Conservation (phyloP, 2,329 filamentous ascomycete genomes). For the Pseudogymnoascus sp. region DNA sequence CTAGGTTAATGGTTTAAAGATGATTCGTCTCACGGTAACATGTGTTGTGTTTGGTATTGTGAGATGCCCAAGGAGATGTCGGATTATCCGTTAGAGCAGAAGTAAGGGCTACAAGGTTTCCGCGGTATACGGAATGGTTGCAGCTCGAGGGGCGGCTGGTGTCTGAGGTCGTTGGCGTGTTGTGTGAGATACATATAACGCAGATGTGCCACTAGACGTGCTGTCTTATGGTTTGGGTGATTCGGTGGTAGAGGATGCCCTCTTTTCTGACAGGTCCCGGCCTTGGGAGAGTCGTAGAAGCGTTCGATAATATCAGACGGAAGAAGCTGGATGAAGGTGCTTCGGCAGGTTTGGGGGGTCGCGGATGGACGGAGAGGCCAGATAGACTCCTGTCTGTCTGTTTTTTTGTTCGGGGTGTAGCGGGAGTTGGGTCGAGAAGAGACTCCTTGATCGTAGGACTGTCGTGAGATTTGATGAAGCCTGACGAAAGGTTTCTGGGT, state of each 20-base stretch:
- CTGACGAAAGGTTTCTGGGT: neutral
- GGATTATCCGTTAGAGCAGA: conserved; percentile 86
- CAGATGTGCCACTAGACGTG: conserved; percentile 29
- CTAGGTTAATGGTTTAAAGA: conserved; percentile 1
- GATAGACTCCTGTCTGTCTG: conserved; percentile 3
- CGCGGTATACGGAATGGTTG: conserved; percentile 93
- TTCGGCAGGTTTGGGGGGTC: conserved; percentile 8
- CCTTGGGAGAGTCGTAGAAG: conserved; percentile 9
- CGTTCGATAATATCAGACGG: conserved; percentile 9
- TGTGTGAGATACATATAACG: conserved; percentile 35
- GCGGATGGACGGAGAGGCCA: conserved; percentile 13
- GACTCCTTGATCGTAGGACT: neutral
- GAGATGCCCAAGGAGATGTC: conserved; percentile 10
- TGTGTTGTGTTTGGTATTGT: conserved; percentile 11
- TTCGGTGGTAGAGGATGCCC: conserved; percentile 18
- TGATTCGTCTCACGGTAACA: conserved; percentile 5
- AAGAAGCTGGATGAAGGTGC: conserved; percentile 7
- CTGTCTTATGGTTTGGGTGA: conserved; percentile 24
- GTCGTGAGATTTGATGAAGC: neutral
- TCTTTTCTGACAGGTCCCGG: conserved; percentile 14
- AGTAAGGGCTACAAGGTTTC: conserved; percentile 85
- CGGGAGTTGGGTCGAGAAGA: neutral
- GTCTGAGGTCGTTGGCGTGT: conserved; percentile 82
- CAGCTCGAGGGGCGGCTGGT: conserved; percentile 90
- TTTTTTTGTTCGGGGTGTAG: neutral